Percentiles rank a stretch among this genome's conserved stretches.
These are phyloP conservation scores for Collariella sp. DNA, from an alignment of 495 filamentous ascomycete genomes.

Conservation along the genomic window DNA sequence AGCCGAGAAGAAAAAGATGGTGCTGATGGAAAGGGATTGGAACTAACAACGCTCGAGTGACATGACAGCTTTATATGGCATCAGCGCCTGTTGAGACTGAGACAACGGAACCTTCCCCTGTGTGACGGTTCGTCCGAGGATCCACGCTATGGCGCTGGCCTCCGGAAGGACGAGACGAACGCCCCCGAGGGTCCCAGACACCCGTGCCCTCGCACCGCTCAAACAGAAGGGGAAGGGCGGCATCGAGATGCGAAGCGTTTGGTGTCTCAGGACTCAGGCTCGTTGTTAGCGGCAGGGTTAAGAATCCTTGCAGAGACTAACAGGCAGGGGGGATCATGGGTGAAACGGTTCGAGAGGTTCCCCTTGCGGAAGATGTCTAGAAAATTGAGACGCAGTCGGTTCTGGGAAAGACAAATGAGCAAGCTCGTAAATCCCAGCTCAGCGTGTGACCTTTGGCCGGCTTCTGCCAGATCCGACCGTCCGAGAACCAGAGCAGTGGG, in stretches of 20 bases:
- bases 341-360: no score
- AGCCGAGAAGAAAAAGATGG: not conserved
- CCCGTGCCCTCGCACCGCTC: not conserved
- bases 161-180: not conserved
- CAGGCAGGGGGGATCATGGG: no score
- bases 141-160: not conserved
- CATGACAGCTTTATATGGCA: not conserved
- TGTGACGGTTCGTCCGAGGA: not conserved
- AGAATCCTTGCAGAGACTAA: no score
- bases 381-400: no score
- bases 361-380: no score
- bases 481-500: no score
- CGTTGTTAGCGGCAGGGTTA: conserved; percentile 9
- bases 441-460: no score
- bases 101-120: not conserved
- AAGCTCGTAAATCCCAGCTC: no score
- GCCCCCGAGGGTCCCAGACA: not conserved
- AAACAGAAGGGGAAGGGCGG: not conserved
- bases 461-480: no score
- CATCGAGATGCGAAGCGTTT: conserved; percentile 3
- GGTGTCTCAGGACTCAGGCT: not conserved
- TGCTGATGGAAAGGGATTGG: not conserved
- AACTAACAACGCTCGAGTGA: not conserved
- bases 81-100: not conserved
- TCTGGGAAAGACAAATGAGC: no score